phyloP scores from a whole-genome alignment of 73 alveolate genomes.

The Paramecium pentaurelia region DNA sequence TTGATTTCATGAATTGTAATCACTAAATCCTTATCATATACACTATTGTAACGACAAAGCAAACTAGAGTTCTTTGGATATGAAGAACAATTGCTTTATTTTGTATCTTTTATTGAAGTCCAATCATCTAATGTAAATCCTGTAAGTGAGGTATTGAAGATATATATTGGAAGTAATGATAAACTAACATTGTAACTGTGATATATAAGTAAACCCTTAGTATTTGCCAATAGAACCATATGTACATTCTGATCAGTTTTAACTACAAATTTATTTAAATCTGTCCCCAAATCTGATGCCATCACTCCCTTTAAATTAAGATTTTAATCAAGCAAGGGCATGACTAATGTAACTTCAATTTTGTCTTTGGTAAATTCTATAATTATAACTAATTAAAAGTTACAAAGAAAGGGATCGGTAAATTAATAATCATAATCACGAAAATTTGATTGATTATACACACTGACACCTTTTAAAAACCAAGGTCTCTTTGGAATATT shows the following conservation, averaged over 20 bases:
- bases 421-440: constrained; percentile 1
- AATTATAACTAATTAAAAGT: not conserved
- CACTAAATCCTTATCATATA: not conserved
- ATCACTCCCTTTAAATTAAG: not conserved
- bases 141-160: not conserved
- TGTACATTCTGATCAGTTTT: not conserved
- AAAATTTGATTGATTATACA: not conserved
- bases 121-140: constrained; percentile 4
- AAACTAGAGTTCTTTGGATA: not conserved
- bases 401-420: constrained; percentile 35
- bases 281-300: constrained; percentile 32
- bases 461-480: not conserved
- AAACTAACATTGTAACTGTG: not conserved
- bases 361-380: constrained; percentile 32
- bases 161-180: not conserved
- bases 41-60: constrained; percentile 4
- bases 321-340: not conserved
- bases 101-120: not conserved
- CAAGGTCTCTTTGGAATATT: constrained; percentile 6
- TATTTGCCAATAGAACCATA: not conserved
- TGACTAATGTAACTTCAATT: not conserved
- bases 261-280: not conserved
- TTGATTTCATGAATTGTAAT: not conserved
- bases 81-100: not conserved
- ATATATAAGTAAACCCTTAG: not conserved